These are phyloP conservation scores for Rhodofomes roseus DNA, from an alignment of 1,284 basidiomycete genomes.

Conservation along the genomic window DNA sequence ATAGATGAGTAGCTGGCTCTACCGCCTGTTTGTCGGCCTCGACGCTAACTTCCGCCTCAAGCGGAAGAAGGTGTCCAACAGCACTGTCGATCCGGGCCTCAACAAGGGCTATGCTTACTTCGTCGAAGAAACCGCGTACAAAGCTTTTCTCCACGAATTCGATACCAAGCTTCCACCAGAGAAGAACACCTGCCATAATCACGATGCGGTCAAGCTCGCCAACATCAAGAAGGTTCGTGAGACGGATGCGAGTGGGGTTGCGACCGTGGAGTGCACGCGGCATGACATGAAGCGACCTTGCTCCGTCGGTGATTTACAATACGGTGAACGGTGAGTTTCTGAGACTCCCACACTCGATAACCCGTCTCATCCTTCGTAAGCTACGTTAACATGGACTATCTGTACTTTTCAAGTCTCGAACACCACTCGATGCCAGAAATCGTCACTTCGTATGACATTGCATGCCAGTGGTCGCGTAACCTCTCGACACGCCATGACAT, in stretches of 20 bases:
- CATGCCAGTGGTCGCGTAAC: no score
- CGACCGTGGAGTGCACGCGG: constrained; percentile 8
- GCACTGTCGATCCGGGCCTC: constrained; percentile 21
- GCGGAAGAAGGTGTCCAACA: constrained; percentile 13
- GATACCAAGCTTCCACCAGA: not conserved
- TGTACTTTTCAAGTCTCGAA: constrained; percentile 8
- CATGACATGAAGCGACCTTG: constrained; percentile 21
- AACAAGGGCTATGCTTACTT: constrained; percentile 25
- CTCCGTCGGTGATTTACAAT: constrained; percentile 22
- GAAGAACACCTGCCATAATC: constrained; percentile 10
- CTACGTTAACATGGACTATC: constrained; percentile 20
- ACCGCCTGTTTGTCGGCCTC: constrained; percentile 18
- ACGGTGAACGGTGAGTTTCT: constrained; percentile 21
- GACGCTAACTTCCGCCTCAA: constrained; percentile 31
- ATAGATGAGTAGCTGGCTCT: constrained; percentile 25
- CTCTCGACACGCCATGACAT: no score
- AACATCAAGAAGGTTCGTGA: constrained; percentile 2
- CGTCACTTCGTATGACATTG: no score
- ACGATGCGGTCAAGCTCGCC: constrained; percentile 9
- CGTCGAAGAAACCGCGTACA: constrained; percentile 21
- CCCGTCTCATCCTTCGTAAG: constrained; percentile 13
- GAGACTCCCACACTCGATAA: not conserved
- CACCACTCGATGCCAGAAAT: not conserved
- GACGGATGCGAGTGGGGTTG: constrained; percentile 4
- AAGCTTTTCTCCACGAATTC: not conserved